These are phyloP conservation scores for Parathielavia hyrcaniae DNA, from an alignment of 495 filamentous ascomycete genomes.

Conservation along the genomic window DNA sequence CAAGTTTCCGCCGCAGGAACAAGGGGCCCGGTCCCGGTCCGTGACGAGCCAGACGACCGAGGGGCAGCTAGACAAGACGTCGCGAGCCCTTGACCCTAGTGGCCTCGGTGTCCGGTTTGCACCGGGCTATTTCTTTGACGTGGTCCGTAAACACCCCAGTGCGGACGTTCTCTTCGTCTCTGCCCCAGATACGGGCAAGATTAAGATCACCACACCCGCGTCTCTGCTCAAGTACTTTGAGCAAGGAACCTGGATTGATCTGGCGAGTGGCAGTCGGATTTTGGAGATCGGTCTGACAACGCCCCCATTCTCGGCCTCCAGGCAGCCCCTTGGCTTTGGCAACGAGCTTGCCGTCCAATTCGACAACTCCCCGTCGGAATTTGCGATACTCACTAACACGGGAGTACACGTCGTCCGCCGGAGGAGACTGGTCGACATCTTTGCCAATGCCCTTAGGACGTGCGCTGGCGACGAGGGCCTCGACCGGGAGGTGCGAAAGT, in stretches of 20 bases:
- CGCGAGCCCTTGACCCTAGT: constrained; percentile 47
- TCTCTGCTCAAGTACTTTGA: constrained; percentile 55
- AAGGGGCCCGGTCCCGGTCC: constrained; percentile 10
- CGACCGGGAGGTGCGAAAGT: constrained; percentile 71
- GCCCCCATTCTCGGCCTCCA: constrained; percentile 57
- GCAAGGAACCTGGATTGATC: constrained; percentile 64
- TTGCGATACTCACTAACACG: constrained; percentile 84
- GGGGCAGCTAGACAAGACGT: constrained; percentile 39
- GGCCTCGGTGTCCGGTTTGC: constrained; percentile 61
- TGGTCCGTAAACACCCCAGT: constrained; percentile 50
- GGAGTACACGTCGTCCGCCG: constrained; percentile 81
- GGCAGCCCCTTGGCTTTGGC: constrained; percentile 74
- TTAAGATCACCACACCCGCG: constrained; percentile 52
- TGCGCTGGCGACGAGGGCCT: constrained; percentile 64
- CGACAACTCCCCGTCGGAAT: constrained; percentile 69
- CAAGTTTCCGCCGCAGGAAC: constrained; percentile 70
- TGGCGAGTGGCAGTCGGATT: constrained; percentile 53
- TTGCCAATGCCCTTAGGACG: constrained; percentile 67
- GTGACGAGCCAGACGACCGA: constrained; percentile 20
- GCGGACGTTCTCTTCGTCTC: constrained; percentile 74
- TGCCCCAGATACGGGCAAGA: constrained; percentile 75
- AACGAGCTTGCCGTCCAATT: constrained; percentile 95
- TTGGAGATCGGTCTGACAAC: constrained; percentile 74
- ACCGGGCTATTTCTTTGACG: constrained; percentile 86
- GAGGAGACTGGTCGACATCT: constrained; percentile 83